Conservation (phyloP, 2,329 filamentous ascomycete genomes). For the Juglanconis juglandina region DNA sequence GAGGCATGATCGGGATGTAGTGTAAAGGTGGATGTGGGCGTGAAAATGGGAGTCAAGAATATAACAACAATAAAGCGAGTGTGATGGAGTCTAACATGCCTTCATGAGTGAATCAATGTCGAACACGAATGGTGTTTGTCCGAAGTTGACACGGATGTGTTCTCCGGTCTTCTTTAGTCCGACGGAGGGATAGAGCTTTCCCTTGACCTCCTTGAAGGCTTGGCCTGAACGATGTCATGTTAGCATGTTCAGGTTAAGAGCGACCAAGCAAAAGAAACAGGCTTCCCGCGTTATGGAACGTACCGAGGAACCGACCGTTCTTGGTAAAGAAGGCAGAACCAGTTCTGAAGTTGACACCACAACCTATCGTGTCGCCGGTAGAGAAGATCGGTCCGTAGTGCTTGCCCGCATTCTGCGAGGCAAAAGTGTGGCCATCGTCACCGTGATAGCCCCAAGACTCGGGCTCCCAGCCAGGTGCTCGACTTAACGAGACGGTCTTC, state of each 20-base stretch:
- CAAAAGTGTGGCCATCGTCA: conserved; percentile 62
- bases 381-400: conserved; percentile 55
- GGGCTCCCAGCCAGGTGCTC: conserved; percentile 64
- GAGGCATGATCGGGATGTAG: conserved; percentile 3
- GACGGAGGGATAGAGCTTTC: conserved; percentile 63
- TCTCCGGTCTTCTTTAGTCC: conserved; percentile 65
- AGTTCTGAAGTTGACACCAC: conserved; percentile 63
- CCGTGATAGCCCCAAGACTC: conserved; percentile 69
- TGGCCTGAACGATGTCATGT: conserved; percentile 47
- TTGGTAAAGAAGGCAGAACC: conserved; percentile 67
- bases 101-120: conserved; percentile 85
- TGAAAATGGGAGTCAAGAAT: not conserved
- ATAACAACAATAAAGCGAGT: not conserved
- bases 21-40: not conserved
- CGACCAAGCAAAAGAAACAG: not conserved
- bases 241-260: conserved; percentile 20
- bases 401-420: conserved; percentile 54
- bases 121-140: conserved; percentile 76
- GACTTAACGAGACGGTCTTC: conserved; percentile 49
- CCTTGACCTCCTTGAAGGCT: conserved; percentile 65
- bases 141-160: conserved; percentile 62
- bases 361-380: conserved; percentile 58
- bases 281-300: conserved; percentile 20
- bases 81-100: conserved; percentile 44
- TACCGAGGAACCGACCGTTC: conserved; percentile 57